Conservation (phyloP, 2,329 filamentous ascomycete genomes). For the Tetracladium maxilliforme region DNA sequence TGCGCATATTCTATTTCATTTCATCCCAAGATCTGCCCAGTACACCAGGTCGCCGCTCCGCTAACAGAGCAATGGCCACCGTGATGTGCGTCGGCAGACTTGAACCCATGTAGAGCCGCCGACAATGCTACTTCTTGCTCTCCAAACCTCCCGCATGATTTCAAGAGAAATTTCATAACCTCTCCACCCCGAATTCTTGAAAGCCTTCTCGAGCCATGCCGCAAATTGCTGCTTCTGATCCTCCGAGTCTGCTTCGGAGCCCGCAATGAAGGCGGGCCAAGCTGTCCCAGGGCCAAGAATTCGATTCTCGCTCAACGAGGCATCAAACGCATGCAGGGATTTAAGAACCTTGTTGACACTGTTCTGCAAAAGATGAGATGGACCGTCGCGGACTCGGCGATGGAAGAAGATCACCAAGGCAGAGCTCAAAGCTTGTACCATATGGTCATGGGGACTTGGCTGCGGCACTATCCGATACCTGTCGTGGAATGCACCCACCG, state of each 20-base stretch:
- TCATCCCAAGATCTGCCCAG: too few species aligned
- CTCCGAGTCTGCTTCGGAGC: slow-evolving; percentile 17
- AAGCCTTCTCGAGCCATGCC: slow-evolving; percentile 2
- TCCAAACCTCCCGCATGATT: too few species aligned
- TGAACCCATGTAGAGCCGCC: too few species aligned
- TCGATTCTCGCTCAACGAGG: slow-evolving; percentile 3
- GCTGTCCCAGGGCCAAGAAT: slow-evolving; percentile 13
- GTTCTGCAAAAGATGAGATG: slow-evolving; percentile 20
- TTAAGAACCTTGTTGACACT: slow-evolving; percentile 19
- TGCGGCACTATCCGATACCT: neutral
- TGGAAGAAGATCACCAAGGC: slow-evolving; percentile 26
- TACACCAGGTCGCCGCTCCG: too few species aligned
- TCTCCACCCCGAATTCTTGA: too few species aligned
- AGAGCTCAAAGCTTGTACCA: slow-evolving; percentile 21
- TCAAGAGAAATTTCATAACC: too few species aligned
- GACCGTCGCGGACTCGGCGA: slow-evolving; percentile 20
- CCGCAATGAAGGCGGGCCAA: slow-evolving; percentile 24
- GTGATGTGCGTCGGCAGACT: too few species aligned
- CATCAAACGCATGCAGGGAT: slow-evolving; percentile 14
- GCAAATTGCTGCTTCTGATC: slow-evolving; percentile 9
- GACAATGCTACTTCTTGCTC: too few species aligned
- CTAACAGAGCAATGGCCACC: too few species aligned
- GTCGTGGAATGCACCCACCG: neutral
- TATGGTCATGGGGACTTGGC: slow-evolving; percentile 10
- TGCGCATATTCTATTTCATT: too few species aligned